Percentiles rank a stretch among this genome's conserved stretches.
These are phyloP conservation scores for Leccinum longicurvipes DNA, from an alignment of 768 basidiomycete species.

Conservation along the genomic window DNA sequence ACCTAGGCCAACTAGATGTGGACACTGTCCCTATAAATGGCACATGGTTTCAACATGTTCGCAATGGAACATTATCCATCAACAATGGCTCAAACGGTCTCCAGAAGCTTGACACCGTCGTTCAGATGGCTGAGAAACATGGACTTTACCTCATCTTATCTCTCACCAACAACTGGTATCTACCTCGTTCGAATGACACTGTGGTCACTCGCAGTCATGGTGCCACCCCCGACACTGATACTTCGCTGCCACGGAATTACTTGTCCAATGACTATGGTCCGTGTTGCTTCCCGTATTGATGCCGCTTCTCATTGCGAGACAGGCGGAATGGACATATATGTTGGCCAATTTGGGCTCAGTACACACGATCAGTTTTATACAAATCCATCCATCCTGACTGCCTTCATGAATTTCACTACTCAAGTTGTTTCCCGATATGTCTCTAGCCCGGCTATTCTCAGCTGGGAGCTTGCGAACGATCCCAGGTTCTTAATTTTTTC, in stretches of 20 bases:
- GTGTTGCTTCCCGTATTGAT: slow-evolving; percentile 1
- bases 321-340: slow-evolving; percentile 70
- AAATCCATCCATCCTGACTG: slow-evolving; percentile 43
- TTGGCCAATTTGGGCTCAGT: slow-evolving; percentile 41
- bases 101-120: slow-evolving; percentile 57
- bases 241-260: slow-evolving; percentile 45
- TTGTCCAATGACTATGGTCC: slow-evolving; percentile 63
- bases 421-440: slow-evolving; percentile 55
- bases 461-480: slow-evolving; percentile 67
- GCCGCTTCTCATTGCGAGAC: slow-evolving; percentile 7
- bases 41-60: slow-evolving; percentile 61
- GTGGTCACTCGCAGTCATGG: slow-evolving; percentile 14
- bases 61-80: slow-evolving; percentile 51
- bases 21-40: slow-evolving; percentile 50
- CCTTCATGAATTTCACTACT: slow-evolving; percentile 57
- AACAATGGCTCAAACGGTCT: slow-evolving; percentile 62
- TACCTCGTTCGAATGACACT: slow-evolving; percentile 33
- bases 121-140: slow-evolving; percentile 51
- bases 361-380: slow-evolving; percentile 61
- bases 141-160: slow-evolving; percentile 52
- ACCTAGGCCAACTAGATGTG: slow-evolving; percentile 41
- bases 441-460: slow-evolving; percentile 49
- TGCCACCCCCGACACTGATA: slow-evolving; percentile 33
- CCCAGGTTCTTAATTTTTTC: slow-evolving; percentile 41
- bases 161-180: slow-evolving; percentile 64